These are phyloP conservation scores for Rhizophora apiculata DNA, from an alignment of 345 rosid genomes.

Conservation along the genomic window DNA sequence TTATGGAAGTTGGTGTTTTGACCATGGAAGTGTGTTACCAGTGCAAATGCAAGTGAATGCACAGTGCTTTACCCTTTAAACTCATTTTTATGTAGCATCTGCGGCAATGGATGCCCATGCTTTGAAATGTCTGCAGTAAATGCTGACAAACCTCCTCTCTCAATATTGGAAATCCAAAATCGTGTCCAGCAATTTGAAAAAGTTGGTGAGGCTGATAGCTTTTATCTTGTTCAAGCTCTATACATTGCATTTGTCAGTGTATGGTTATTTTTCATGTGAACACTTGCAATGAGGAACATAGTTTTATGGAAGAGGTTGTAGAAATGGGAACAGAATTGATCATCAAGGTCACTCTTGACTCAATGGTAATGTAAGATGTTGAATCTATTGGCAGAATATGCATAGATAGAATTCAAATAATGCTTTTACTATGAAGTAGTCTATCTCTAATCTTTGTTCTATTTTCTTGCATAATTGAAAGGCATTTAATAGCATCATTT, in stretches of 20 bases:
- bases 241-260: not conserved
- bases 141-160: slow-evolving; percentile 90
- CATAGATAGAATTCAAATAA: too few species aligned
- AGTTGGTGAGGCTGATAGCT: slow-evolving; percentile 50
- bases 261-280: not conserved
- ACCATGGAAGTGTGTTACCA: not conserved
- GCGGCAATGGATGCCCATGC: slow-evolving; percentile 72
- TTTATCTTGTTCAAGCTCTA: not conserved
- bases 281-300: not conserved
- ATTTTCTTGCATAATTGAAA: too few species aligned
- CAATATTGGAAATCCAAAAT: slow-evolving; percentile 60
- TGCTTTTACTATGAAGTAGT: too few species aligned
- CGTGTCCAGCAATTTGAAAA: slow-evolving; percentile 76
- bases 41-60: not conserved
- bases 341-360: too few species aligned
- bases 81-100: slow-evolving; percentile 46
- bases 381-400: too few species aligned
- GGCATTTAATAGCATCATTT: too few species aligned
- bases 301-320: too few species aligned
- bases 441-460: too few species aligned
- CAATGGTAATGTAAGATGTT: too few species aligned
- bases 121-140: slow-evolving; percentile 87
- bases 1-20: too few species aligned
- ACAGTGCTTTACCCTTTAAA: slow-evolving; percentile 12
- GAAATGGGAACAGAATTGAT: too few species aligned